Evolutionary conservation across 345 rosid genomes (phyloP).

Genomic region (Erysimum cheiranthoides): DNA sequence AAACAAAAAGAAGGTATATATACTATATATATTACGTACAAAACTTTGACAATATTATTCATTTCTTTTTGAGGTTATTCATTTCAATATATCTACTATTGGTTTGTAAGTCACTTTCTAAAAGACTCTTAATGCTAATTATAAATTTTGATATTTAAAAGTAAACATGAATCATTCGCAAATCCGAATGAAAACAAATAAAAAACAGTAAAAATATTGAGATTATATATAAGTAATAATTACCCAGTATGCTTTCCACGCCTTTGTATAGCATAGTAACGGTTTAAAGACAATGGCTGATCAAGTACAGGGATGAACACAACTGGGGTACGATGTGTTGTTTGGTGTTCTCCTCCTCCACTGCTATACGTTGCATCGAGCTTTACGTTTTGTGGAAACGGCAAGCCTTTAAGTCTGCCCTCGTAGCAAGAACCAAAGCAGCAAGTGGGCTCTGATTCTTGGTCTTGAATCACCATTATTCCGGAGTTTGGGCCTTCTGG

Average conservation of each 20-base stretch:
- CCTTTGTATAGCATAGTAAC: conserved; percentile 38
- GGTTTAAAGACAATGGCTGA: conserved; percentile 54
- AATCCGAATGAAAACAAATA: not conserved
- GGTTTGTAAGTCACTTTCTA: no score
- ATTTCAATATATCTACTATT: no score
- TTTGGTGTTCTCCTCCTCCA: not conserved
- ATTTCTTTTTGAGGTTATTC: no score
- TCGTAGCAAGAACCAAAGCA: conserved; percentile 48
- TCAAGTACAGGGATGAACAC: conserved; percentile 52
- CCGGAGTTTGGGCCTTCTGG: conserved; percentile 61
- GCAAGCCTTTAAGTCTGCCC: conserved; percentile 25
- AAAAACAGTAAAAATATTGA: not conserved
- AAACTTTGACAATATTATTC: no score
- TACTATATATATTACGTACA: no score
- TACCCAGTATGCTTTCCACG: conserved; percentile 45
- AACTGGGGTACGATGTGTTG: conserved; percentile 6
- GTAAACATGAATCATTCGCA: not conserved
- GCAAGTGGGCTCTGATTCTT: conserved; percentile 36
- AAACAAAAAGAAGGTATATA: no score
- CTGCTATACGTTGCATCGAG: conserved; percentile 3
- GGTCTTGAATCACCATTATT: conserved; percentile 46
- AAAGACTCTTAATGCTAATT: no score
- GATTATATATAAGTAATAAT: not conserved
- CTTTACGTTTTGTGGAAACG: conserved; percentile 43
- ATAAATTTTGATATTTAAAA: no score